Evolutionary conservation across 1,284 basidiomycete species (phyloP).

Genomic region (Mycena sp.): DNA sequence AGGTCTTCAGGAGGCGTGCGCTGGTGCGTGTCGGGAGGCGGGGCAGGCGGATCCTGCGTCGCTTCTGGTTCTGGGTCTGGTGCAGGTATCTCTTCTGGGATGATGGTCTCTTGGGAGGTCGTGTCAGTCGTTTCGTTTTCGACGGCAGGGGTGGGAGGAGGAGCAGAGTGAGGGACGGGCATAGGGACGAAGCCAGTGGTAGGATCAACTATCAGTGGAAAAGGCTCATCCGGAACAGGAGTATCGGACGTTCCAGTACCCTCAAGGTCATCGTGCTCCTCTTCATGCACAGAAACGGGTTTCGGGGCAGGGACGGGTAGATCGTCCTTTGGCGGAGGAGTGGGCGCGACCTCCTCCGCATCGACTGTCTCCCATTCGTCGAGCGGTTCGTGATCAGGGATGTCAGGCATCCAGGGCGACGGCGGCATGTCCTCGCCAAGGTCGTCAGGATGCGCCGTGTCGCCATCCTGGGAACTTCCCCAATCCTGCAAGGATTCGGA

Average conservation of each 20-base stretch:
- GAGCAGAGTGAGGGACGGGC: background rate
- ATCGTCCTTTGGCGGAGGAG: conserved; percentile 7
- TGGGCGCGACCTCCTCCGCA: conserved; percentile 6
- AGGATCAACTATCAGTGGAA: background rate
- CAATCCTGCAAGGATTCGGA: conserved; percentile 26
- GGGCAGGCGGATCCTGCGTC: background rate
- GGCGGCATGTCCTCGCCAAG: conserved; percentile 23
- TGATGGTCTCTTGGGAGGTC: background rate
- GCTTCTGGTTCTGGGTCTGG: background rate
- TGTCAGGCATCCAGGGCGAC: conserved; percentile 25
- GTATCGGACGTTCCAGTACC: conserved; percentile 18
- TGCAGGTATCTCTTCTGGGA: background rate
- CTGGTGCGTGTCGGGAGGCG: background rate
- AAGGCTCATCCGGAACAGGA: background rate
- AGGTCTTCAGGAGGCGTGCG: conserved; percentile 22
- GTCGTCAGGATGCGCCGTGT: too few relatives aligned
- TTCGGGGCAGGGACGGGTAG: background rate
- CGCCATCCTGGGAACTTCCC: conserved; percentile 7
- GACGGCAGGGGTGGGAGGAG: background rate
- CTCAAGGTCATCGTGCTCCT: conserved; percentile 17
- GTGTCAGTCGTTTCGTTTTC: background rate
- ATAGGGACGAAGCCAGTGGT: background rate
- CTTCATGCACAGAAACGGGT: background rate
- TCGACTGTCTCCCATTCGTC: conserved; percentile 29
- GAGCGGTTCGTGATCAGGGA: conserved; percentile 24